Base-by-base conservation (phyloP, 2,329 filamentous ascomycete species). In the Colletotrichum sp. region DNA sequence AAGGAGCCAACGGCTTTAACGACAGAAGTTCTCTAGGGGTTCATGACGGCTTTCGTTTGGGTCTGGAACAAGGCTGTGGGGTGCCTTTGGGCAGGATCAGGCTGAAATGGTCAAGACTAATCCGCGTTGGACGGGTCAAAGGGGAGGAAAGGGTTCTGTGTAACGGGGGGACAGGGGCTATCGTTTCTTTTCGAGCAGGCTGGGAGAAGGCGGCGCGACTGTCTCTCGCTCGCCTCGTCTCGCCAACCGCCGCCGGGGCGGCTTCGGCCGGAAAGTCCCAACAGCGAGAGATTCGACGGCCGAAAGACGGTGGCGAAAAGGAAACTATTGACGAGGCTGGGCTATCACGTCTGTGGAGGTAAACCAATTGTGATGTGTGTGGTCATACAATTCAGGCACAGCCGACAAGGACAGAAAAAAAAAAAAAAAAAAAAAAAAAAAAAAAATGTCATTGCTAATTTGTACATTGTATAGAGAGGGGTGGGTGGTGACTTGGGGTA, bases 141-240 rank as follows among this genome's bases (percentile, higher is more conserved):
- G 39, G 39, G 39, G 39, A n/a, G 5, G 9, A 44, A 44, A 44
- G 5, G 39, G 1, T 12, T n/a, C 39, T 44, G 39, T n/a, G 39
- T 44, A 44, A 44, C 39, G 34, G n/a, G n/a, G n/a, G n/a, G 16
- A 1, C 39, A 44, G 39, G 39, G 39, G 39, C 39, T n/a, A 44
- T n/a, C 18, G 39, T 44, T 44, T 44, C 39, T 44, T 44, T 44
- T 44, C 18, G 39, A n/a, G 8, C 39, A 44, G 39, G 39, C 39
- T 44, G 39, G 39, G 39, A n/a, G 3, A 3, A 10, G 9, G 8
- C 0, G 9, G 8, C 0, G 39, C 39, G 1, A n/a, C 0, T n/a
- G 39, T 67, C 26, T 67, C 3, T 36, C 28, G 12, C 44, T 34
- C 44, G 39, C 65, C 65, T 32, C 26, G 39, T 8, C 18, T 16